Conservation (phyloP, 176 grass and related monocot genomes). For the Triticum urartu region DNA sequence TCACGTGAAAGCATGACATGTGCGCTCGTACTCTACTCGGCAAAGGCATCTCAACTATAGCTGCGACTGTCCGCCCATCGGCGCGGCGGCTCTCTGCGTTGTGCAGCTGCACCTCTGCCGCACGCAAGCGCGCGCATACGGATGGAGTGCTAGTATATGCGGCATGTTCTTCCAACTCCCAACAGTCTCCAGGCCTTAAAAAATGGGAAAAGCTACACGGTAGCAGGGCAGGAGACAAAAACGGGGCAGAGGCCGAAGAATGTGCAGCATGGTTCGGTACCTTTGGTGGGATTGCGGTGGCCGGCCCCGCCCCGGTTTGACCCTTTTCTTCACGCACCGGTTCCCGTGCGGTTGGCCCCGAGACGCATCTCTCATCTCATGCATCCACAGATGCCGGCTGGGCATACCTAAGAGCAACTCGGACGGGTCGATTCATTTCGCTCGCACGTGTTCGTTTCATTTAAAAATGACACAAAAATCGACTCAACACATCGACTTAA, state of each 20-base stretch:
- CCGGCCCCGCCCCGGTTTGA: background rate
- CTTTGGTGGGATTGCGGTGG: background rate
- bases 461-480: too few species aligned
- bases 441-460: too few species aligned
- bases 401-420: too few species aligned
- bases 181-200: background rate
- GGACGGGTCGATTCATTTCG: too few species aligned
- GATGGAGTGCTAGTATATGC: background rate
- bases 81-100: background rate
- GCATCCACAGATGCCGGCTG: too few species aligned
- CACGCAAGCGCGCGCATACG: background rate
- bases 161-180: background rate
- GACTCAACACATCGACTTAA: too few species aligned
- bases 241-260: constrained; percentile 19
- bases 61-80: background rate
- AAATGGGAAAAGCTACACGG: background rate
- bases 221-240: background rate
- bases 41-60: background rate
- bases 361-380: too few species aligned
- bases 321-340: background rate
- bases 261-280: background rate
- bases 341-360: background rate
- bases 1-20: background rate
- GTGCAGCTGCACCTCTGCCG: background rate
- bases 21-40: background rate